Evolutionary conservation across 805 yeast genomes (phyloP).

Genomic region (Wickerhamiella nectarea): DNA sequence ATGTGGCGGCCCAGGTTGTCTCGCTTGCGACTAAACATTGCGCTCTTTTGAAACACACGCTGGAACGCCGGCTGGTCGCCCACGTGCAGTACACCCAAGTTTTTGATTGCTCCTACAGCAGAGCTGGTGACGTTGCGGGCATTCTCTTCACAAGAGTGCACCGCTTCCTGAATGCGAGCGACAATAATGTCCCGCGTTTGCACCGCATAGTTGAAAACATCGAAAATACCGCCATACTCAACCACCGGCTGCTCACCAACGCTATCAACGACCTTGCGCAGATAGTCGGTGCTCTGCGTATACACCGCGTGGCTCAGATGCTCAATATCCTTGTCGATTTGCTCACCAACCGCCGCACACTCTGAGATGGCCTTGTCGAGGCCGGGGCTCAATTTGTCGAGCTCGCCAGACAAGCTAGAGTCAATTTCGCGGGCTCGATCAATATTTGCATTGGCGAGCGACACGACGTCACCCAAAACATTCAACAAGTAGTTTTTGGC

Average conservation of each 20-base stretch:
- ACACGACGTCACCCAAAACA: conserved; percentile 48
- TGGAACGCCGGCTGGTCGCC: conserved; percentile 42
- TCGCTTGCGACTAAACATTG: conserved; percentile 69
- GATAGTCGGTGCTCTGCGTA: conserved; percentile 41
- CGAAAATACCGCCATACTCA: conserved; percentile 48
- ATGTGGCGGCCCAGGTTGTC: conserved; percentile 50
- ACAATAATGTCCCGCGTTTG: conserved; percentile 57
- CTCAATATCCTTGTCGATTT: conserved; percentile 53
- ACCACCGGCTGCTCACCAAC: conserved; percentile 42
- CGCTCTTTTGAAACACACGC: conserved; percentile 39
- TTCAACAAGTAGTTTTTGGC: conserved; percentile 78
- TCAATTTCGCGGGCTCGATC: conserved; percentile 39
- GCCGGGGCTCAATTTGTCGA: conserved; percentile 49
- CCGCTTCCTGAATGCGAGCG: conserved; percentile 48
- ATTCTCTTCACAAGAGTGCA: conserved; percentile 47
- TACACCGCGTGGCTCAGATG: conserved; percentile 43
- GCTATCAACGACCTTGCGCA: conserved; percentile 38
- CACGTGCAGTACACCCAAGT: conserved; percentile 48
- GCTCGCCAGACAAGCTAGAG: conserved; percentile 33
- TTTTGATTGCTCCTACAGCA: conserved; percentile 49
- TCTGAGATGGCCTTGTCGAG: conserved; percentile 40
- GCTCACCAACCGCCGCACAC: conserved; percentile 42
- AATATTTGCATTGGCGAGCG: conserved; percentile 50
- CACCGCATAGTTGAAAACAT: conserved; percentile 53
- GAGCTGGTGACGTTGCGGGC: conserved; percentile 50